Conservation (phyloP, 2,329 filamentous ascomycete species). For the Neocatenulostroma microsporum region DNA sequence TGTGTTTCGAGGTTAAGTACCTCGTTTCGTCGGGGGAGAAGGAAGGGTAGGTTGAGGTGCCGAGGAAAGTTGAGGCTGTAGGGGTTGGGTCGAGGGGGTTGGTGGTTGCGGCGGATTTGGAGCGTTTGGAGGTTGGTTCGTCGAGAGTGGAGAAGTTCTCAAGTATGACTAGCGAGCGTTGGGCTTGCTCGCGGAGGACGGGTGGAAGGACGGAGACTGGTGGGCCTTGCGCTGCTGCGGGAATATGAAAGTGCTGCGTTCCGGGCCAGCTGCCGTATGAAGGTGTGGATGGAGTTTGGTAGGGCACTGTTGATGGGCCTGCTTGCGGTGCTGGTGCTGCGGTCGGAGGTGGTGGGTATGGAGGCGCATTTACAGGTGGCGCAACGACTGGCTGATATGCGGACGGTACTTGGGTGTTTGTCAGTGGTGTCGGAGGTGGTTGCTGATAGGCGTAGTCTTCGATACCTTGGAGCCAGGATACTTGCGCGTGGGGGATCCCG, state of each 20-base stretch:
- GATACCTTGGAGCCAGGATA: slow-evolving; percentile 39
- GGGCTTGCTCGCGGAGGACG: slow-evolving; percentile 28
- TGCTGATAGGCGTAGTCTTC: slow-evolving; percentile 33
- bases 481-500: too few relatives aligned
- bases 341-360: too few relatives aligned
- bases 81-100: slow-evolving; percentile 45
- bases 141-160: slow-evolving; percentile 28
- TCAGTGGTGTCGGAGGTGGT: slow-evolving; percentile 16
- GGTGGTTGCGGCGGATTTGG: slow-evolving; percentile 12
- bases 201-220: too few relatives aligned
- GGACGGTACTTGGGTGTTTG: slow-evolving; percentile 9
- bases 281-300: slow-evolving; percentile 7
- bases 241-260: slow-evolving; percentile 11
- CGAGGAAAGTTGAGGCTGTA: slow-evolving; percentile 52
- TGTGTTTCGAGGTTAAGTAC: slow-evolving; percentile 46
- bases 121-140: slow-evolving; percentile 17
- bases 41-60: slow-evolving; percentile 37
- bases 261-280: slow-evolving; percentile 15
- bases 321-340: not conserved
- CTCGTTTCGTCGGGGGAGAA: slow-evolving; percentile 45
- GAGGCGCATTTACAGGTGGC: too few relatives aligned
- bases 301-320: not conserved
- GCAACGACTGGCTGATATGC: too few relatives aligned
- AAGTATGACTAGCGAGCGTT: slow-evolving; percentile 27
- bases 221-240: too few relatives aligned